Conservation (phyloP, 495 filamentous ascomycete genomes). For the Penicilliopsis zonata region DNA sequence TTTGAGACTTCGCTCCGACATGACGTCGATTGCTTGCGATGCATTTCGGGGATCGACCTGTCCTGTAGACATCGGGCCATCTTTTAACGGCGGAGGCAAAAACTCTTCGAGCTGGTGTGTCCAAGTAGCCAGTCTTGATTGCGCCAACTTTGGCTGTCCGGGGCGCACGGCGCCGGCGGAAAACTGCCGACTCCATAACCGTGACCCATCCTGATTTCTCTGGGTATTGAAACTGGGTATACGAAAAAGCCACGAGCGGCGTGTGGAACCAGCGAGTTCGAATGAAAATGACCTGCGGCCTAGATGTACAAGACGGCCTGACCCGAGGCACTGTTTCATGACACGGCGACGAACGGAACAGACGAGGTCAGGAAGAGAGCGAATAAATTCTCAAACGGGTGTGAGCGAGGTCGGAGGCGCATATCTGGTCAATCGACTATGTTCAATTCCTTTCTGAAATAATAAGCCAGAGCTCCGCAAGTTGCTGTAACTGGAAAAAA, state of each 20-base stretch:
- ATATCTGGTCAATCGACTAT: slow-evolving; percentile 25
- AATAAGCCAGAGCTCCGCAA: too few relatives aligned
- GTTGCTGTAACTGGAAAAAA: too few relatives aligned
- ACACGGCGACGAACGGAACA: slow-evolving; percentile 20
- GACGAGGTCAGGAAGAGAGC: slow-evolving; percentile 17
- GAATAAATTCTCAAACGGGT: slow-evolving; percentile 23
- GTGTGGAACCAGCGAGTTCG: too few relatives aligned
- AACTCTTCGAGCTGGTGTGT: slow-evolving; percentile 29
- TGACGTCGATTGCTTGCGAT: slow-evolving; percentile 7
- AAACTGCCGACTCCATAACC: slow-evolving; percentile 14
- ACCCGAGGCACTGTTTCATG: slow-evolving; percentile 32
- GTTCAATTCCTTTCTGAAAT: too few relatives aligned
- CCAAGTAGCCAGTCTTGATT: too few relatives aligned
- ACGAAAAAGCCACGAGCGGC: too few relatives aligned
- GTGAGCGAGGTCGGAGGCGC: slow-evolving; percentile 17
- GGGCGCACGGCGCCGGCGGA: slow-evolving; percentile 4
- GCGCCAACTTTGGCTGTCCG: too few relatives aligned
- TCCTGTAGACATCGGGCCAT: slow-evolving; percentile 2
- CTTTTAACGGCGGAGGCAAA: slow-evolving; percentile 24
- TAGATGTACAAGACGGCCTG: slow-evolving; percentile 25
- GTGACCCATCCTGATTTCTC: too few relatives aligned
- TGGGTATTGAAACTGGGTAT: too few relatives aligned
- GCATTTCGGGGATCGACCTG: slow-evolving; percentile 3
- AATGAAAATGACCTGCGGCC: slow-evolving; percentile 15
- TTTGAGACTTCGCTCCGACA: slow-evolving; percentile 9